These are phyloP conservation scores for Colletotrichum salicis DNA, from an alignment of 2,329 filamentous ascomycete genomes.

Conservation along the genomic window DNA sequence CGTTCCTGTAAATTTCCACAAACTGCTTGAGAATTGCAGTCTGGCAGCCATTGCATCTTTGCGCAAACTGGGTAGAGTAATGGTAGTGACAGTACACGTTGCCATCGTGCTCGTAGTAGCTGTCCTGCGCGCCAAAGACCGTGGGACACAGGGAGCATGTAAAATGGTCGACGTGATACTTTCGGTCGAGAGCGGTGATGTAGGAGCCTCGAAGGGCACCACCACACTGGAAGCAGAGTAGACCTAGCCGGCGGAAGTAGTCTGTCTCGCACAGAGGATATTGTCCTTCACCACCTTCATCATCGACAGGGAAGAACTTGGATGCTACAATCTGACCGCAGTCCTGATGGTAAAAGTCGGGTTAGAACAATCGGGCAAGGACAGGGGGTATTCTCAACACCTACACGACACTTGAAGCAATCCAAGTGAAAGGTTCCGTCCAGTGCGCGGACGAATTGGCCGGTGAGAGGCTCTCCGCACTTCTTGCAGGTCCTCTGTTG, in stretches of 20 bases:
- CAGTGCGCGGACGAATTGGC: constrained; percentile 94
- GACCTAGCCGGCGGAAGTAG: constrained; percentile 91
- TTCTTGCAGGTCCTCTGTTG: constrained; percentile 81
- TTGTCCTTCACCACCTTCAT: constrained; percentile 84
- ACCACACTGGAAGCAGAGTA: constrained; percentile 92
- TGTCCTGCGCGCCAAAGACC: constrained; percentile 97
- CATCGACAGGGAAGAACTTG: constrained; percentile 97
- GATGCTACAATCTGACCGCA: constrained; percentile 97
- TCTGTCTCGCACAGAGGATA: constrained; percentile 98
- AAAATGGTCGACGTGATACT: constrained; percentile 99
- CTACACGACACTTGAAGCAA: constrained; percentile 95
- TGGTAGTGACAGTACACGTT: constrained; percentile 99
- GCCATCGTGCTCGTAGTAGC: constrained; percentile 97
- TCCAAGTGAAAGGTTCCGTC: constrained; percentile 96
- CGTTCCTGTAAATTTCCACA: constrained; percentile 97
- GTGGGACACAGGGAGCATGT: constrained; percentile 97
- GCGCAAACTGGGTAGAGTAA: constrained; percentile 97
- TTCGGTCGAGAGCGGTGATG: constrained; percentile 95
- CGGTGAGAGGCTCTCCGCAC: constrained; percentile 86
- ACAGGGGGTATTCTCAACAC: constrained; percentile 3
- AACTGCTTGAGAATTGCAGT: constrained; percentile 99
- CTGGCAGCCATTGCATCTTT: constrained; percentile 95
- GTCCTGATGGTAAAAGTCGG: constrained; percentile 68
- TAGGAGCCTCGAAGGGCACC: constrained; percentile 95
- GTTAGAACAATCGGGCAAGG: constrained; percentile 31